Evolutionary conservation across 2,329 filamentous ascomycete species (phyloP).

Genomic region (Colletotrichum navitas): DNA sequence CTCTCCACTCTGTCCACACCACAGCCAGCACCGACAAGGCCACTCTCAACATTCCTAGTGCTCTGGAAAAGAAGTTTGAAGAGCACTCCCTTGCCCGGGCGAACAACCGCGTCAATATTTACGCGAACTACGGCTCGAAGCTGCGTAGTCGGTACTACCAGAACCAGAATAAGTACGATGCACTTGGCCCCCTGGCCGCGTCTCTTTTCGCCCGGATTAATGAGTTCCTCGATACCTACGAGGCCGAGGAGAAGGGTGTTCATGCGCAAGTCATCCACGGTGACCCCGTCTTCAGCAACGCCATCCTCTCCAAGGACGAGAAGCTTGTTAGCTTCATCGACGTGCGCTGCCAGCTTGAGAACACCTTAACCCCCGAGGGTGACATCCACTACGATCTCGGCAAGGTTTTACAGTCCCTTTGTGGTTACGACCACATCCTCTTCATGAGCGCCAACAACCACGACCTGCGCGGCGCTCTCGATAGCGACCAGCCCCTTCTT

Average conservation of each 20-base stretch:
- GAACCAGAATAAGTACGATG: conserved; percentile 45
- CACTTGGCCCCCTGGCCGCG: conserved; percentile 45
- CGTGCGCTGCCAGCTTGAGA: conserved; percentile 48
- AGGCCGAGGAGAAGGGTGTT: conserved; percentile 47
- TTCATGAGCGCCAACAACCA: conserved; percentile 45
- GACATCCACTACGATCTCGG: conserved; percentile 50
- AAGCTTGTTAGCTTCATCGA: conserved; percentile 49
- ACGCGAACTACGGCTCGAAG: conserved; percentile 47
- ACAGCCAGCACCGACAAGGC: conserved; percentile 42
- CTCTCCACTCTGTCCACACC: conserved; percentile 46
- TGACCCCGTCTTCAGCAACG: conserved; percentile 50
- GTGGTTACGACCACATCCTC: conserved; percentile 49
- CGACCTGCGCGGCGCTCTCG: conserved; percentile 39
- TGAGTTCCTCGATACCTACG: conserved; percentile 49
- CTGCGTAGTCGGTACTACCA: conserved; percentile 45
- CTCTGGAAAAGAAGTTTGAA: conserved; percentile 45
- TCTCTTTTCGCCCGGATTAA: conserved; percentile 46
- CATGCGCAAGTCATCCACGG: conserved; percentile 48
- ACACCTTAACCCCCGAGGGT: conserved; percentile 47
- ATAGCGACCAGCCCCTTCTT: conserved; percentile 44
- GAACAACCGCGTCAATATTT: conserved; percentile 46
- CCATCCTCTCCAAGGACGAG: conserved; percentile 47
- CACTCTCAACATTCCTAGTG: conserved; percentile 43
- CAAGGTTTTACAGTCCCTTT: conserved; percentile 49
- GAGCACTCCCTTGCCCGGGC: conserved; percentile 43